These are phyloP conservation scores for Fusarium pseudocircinatum DNA, from an alignment of 2,329 filamentous ascomycete species.

Conservation along the genomic window DNA sequence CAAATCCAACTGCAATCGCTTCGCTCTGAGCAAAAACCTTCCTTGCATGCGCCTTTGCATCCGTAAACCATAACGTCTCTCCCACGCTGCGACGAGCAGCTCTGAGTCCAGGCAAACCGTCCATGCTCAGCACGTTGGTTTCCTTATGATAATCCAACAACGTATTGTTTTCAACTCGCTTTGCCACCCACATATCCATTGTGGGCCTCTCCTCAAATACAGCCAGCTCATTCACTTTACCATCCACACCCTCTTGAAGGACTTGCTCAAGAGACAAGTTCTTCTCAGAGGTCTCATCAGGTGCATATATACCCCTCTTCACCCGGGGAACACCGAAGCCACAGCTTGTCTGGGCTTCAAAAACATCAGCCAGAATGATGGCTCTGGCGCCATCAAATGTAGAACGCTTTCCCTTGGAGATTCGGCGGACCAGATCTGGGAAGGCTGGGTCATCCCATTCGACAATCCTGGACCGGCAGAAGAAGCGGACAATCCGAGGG, in stretches of 20 bases:
- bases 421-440: constrained; percentile 55
- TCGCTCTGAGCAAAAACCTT: constrained; percentile 46
- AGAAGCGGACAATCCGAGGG: constrained; percentile 72
- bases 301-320: constrained; percentile 51
- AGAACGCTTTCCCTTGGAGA: constrained; percentile 49
- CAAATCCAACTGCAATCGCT: constrained; percentile 47
- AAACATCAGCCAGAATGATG: constrained; percentile 69
- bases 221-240: constrained; percentile 48
- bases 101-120: constrained; percentile 67
- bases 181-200: constrained; percentile 61
- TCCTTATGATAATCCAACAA: constrained; percentile 65
- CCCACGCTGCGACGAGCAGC: constrained; percentile 61
- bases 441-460: constrained; percentile 67
- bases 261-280: constrained; percentile 34
- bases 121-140: constrained; percentile 66
- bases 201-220: constrained; percentile 66
- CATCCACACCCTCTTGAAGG: constrained; percentile 38
- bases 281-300: constrained; percentile 34
- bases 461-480: constrained; percentile 67
- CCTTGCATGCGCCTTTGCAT: constrained; percentile 44
- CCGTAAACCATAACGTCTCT: constrained; percentile 57
- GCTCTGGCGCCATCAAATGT: constrained; percentile 63
- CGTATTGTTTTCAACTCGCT: constrained; percentile 59
- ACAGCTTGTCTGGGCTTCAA: constrained; percentile 73
- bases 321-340: constrained; percentile 71